A percentile compares a stretch with the other conserved stretches of the same genome.
These are phyloP conservation scores for Xanthoceras sorbifolium DNA, from an alignment of 345 rosid species.

Conservation along the genomic window DNA sequence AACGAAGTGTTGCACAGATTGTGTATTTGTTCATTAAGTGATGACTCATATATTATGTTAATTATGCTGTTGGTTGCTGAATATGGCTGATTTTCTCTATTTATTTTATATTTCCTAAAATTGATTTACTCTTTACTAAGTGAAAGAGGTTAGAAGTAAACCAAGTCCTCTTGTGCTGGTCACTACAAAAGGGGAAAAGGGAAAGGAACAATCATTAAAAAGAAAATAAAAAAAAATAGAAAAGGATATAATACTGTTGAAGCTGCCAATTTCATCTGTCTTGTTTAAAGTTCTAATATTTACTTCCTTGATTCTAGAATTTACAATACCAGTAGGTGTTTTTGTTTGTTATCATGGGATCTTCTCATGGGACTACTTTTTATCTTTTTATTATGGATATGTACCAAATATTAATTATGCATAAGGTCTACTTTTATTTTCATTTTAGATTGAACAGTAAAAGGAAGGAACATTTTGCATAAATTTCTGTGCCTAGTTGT, in stretches of 20 bases:
- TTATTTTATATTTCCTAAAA: not conserved
- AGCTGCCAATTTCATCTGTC: no score
- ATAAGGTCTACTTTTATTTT: not conserved
- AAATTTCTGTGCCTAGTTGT: not conserved
- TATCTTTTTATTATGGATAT: not conserved
- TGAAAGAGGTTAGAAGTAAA: not conserved
- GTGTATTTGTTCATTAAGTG: not conserved
- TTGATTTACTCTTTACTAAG: not conserved
- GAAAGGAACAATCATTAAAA: not conserved
- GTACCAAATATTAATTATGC: not conserved
- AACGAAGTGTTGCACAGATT: not conserved
- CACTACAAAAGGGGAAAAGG: not conserved
- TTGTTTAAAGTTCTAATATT: no score
- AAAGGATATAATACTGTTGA: not conserved
- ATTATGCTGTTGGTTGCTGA: conserved; percentile 1
- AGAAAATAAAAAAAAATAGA: no score
- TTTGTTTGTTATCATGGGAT: not conserved
- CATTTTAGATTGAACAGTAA: not conserved
- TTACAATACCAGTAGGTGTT: not conserved
- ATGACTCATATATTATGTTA: not conserved
- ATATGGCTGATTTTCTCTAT: not conserved
- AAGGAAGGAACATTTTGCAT: not conserved
- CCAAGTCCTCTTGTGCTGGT: not conserved
- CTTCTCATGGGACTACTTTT: not conserved
- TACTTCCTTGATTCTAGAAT: not conserved